Percentiles rank a stretch among this genome's conserved stretches.
Conservation (phyloP, 2,329 filamentous ascomycete genomes). For the Paracoccidioides lutzii region DNA sequence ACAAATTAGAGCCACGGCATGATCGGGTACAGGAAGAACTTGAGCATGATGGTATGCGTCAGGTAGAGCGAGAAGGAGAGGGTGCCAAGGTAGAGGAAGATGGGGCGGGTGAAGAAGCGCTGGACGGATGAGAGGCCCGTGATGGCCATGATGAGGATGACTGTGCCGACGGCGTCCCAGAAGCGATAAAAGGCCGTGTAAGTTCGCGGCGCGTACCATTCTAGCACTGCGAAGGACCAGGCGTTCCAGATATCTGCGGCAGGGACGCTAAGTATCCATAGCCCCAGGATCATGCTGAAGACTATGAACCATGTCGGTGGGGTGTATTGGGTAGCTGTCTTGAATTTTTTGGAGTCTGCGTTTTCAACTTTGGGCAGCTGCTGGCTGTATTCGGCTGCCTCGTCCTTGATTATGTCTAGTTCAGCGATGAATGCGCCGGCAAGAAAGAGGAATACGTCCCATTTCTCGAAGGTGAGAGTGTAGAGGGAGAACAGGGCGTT, state of each 20-base stretch:
- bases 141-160: slow-evolving; percentile 31
- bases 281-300: slow-evolving; percentile 24
- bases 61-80: slow-evolving; percentile 38
- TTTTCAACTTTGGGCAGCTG: slow-evolving; percentile 6
- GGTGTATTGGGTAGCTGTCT: background rate
- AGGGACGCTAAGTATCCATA: slow-evolving; percentile 32
- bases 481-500: slow-evolving; percentile 26
- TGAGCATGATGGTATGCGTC: slow-evolving; percentile 34
- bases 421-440: slow-evolving; percentile 33
- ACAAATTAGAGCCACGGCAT: slow-evolving; percentile 30
- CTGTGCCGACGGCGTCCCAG: slow-evolving; percentile 30
- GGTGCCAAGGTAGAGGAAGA: slow-evolving; percentile 36
- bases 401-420: slow-evolving; percentile 31
- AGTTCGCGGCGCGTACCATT: slow-evolving; percentile 25
- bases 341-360: slow-evolving; percentile 3
- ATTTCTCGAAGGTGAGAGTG: slow-evolving; percentile 31
- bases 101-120: slow-evolving; percentile 26
- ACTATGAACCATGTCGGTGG: slow-evolving; percentile 18
- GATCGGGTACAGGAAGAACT: slow-evolving; percentile 33
- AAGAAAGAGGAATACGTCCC: slow-evolving; percentile 35
- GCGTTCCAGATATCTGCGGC: slow-evolving; percentile 30
- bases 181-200: slow-evolving; percentile 34
- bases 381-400: slow-evolving; percentile 5
- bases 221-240: slow-evolving; percentile 30
- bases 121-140: slow-evolving; percentile 30